Conservation (phyloP, 306 rosid genomes). For the Vachellia collinsii region DNA sequence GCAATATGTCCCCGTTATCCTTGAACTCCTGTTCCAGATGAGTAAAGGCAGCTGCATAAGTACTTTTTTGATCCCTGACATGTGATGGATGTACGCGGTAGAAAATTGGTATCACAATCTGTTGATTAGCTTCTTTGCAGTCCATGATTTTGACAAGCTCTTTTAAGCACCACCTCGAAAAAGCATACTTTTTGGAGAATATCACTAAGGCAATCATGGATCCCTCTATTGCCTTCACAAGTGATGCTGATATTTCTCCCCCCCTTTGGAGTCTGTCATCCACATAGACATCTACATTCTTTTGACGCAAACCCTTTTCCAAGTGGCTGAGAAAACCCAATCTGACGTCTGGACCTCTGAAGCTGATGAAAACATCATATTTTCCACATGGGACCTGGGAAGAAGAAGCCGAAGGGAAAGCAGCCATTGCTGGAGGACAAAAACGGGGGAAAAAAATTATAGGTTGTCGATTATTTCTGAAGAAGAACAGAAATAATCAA, state of each 20-base stretch:
- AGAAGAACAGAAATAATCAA: too few relatives aligned
- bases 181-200: background rate
- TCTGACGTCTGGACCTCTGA: background rate
- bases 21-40: background rate
- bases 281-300: background rate
- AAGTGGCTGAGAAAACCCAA: background rate
- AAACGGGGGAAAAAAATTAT: too few relatives aligned
- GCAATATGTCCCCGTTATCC: background rate
- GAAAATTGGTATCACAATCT: background rate
- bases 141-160: background rate
- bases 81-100: background rate
- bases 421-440: background rate
- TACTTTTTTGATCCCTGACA: background rate
- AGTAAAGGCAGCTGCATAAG: background rate
- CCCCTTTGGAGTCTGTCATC: background rate
- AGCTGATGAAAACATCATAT: background rate
- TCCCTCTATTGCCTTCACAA: background rate
- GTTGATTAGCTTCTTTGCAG: background rate
- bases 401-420: background rate
- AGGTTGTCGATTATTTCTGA: too few relatives aligned
- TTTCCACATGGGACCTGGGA: background rate
- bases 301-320: background rate
- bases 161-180: background rate
- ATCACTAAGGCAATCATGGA: background rate
- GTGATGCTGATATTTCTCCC: background rate